These are phyloP conservation scores for Cryptococcus sp. DNA, from an alignment of 1,284 basidiomycete genomes.

Conservation along the genomic window DNA sequence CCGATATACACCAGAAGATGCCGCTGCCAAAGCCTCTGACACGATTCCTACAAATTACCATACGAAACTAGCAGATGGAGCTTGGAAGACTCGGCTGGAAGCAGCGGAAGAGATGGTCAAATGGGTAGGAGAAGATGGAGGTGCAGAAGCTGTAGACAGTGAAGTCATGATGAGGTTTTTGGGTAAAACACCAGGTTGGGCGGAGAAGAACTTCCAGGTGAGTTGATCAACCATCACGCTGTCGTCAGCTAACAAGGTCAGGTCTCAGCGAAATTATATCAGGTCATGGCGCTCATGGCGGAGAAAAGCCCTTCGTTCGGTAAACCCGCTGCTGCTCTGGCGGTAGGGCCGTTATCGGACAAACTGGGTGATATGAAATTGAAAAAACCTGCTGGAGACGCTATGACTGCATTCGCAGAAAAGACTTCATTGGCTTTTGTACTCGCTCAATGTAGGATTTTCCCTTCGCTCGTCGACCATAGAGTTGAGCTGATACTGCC, in stretches of 20 bases:
- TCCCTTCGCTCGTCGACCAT: neutral
- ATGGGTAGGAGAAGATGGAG: slow-evolving; percentile 68
- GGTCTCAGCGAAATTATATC: slow-evolving; percentile 85
- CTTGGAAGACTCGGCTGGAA: slow-evolving; percentile 89
- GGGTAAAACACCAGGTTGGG: slow-evolving; percentile 87
- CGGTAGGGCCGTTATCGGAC: slow-evolving; percentile 80
- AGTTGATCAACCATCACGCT: slow-evolving; percentile 16
- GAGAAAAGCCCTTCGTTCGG: slow-evolving; percentile 78
- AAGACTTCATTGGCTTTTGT: slow-evolving; percentile 93
- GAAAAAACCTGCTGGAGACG: slow-evolving; percentile 94
- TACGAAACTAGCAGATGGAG: slow-evolving; percentile 70
- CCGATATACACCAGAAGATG: slow-evolving; percentile 87
- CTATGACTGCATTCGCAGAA: slow-evolving; percentile 76
- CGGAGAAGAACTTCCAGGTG: slow-evolving; percentile 98
- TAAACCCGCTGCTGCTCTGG: slow-evolving; percentile 76
- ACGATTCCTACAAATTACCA: slow-evolving; percentile 69
- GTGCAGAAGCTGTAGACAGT: slow-evolving; percentile 66
- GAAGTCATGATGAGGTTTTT: slow-evolving; percentile 88
- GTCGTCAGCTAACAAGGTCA: slow-evolving; percentile 33
- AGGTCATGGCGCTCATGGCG: slow-evolving; percentile 67
- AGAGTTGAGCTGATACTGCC: neutral
- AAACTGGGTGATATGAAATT: slow-evolving; percentile 96
- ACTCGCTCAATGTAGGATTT: slow-evolving; percentile 71
- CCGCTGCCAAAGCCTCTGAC: slow-evolving; percentile 72
- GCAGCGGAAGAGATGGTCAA: slow-evolving; percentile 78